Base-by-base conservation (phyloP, 192 early-diverging fungal genomes). In the Coemansia sp. region DNA sequence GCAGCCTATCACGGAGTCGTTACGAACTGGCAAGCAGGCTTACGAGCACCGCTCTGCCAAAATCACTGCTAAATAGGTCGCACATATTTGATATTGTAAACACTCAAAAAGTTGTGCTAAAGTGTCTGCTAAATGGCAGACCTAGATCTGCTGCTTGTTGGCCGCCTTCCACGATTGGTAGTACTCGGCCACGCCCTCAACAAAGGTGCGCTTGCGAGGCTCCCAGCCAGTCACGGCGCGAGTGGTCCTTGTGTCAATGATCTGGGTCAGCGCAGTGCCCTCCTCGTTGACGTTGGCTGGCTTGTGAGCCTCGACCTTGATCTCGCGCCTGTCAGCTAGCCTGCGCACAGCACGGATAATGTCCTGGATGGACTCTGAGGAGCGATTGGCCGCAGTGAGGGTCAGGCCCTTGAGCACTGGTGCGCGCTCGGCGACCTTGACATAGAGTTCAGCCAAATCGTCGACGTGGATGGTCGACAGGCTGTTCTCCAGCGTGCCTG, bases 1-100 rank as follows among this genome's bases (percentile, higher is more conserved):
- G n/a, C 81, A 78, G 69, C 81, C 81, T 6, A 75, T 78, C 31
- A 60, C 56, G 3, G 62, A 72, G 6, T 83, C 81, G 27, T 60
- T 83, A 24, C 57, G 65, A 3, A 39, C 51, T 8, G 76, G 81
- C 34, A 73, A 69, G 59, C 17, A 57, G 29, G 69, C 69, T 14
- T 83, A 75, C 59, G 64, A 66, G 41, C 36, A 4, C 4, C 66
- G 68, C 14, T 17, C 48, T 29, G 16, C 24, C 46, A 39, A 42
- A 16, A 13, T 16, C 39, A 42, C 7, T 29, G 36, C 17, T 16
- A 36, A 8, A 4, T 59, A 59, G 16, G 5, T 31, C 29, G 4
- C 51, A 56, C 16, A 17, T 40, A 39, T 37, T 41, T 62, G 27
- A 39, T 39, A 41, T 39, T 62, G 4, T 1, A 27, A 40, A 39